Base-by-base conservation (phyloP, 2,329 filamentous ascomycete species). In the Davidsoniella australis region DNA sequence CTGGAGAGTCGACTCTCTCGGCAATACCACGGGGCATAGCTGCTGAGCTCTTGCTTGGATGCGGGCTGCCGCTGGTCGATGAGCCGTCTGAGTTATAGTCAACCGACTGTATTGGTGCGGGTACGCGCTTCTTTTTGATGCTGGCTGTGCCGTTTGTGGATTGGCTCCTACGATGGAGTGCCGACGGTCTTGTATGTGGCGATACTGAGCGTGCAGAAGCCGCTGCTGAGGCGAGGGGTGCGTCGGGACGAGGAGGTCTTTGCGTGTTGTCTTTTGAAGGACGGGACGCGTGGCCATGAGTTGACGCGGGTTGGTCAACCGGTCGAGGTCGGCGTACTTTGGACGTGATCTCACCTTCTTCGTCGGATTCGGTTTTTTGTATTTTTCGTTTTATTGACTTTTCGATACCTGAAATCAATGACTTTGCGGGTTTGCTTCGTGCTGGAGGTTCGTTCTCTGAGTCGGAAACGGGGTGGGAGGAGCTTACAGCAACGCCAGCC, bases 81-180 rank as follows among this genome's bases (percentile, higher is more conserved):
- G 79, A 78, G 55, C 80, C 72, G 59, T 83, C 80, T 0, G 80
- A 84, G 50, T 78, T 73, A 54, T 82, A 80, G 53, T 79, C 77
- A 20, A 71, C 73, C 8, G 77, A 69, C 47, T 75, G 70, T 46
- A 82, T 67, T 9, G 78, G 76, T 5, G 74, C 71, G 6, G 78
- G 76, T 20, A 71, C 75, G 61, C 71, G 75, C 61, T 79, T 80
- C 63, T 80, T 81, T 62, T 80, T 81, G 63, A 80, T 80, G 51
- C 69, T 64, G 47, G 67, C 64, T 33, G 76, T 60, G 4, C 76
- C 75, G 59, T 75, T 75, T 26, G 69, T 79, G 2, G 80, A 84
- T 24, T 69, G 65, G 55, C 78, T 81, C 52, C 80, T 71, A 48
- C 78, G 72, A 59, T 84, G 80, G n/a, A 18, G 20, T 24, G 64